Evolutionary conservation across 306 rosid genomes (phyloP).

Genomic region (Bauhinia variegata): DNA sequence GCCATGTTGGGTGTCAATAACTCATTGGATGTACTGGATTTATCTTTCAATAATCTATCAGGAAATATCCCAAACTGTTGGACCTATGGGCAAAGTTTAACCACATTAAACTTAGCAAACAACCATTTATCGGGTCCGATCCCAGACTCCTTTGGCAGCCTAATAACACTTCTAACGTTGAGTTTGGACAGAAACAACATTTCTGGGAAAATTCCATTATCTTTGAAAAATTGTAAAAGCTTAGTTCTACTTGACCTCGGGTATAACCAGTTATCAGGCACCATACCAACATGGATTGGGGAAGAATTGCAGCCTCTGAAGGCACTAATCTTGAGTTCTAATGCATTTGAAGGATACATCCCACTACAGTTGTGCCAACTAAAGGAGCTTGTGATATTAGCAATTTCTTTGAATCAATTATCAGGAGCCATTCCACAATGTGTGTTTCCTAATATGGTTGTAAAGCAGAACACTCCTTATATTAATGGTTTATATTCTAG

Average conservation of each 20-base stretch:
- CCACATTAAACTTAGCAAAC: not conserved
- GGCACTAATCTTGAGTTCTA: not conserved
- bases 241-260: not conserved
- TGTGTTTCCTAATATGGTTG: too few relatives aligned
- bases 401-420: conserved; percentile 25
- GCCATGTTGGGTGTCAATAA: conserved; percentile 4
- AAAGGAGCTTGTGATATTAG: not conserved
- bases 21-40: conserved; percentile 13
- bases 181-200: not conserved
- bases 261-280: conserved; percentile 18
- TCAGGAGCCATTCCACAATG: too few relatives aligned
- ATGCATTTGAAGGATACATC: conserved; percentile 16
- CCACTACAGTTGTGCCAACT: conserved; percentile 34
- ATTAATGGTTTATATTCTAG: too few relatives aligned
- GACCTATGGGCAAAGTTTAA: not conserved
- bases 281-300: conserved; percentile 43
- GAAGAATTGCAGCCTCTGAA: not conserved
- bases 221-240: not conserved
- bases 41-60: conserved; percentile 22
- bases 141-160: conserved; percentile 36
- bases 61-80: conserved; percentile 32
- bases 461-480: too few relatives aligned
- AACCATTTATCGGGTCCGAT: conserved; percentile 30
- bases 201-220: too few relatives aligned
- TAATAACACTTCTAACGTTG: not conserved